Evolutionary conservation across 2,329 filamentous ascomycete species (phyloP), one percentile per base, ranked within the genome.

Genomic region (Fusarium circinatum): DNA sequence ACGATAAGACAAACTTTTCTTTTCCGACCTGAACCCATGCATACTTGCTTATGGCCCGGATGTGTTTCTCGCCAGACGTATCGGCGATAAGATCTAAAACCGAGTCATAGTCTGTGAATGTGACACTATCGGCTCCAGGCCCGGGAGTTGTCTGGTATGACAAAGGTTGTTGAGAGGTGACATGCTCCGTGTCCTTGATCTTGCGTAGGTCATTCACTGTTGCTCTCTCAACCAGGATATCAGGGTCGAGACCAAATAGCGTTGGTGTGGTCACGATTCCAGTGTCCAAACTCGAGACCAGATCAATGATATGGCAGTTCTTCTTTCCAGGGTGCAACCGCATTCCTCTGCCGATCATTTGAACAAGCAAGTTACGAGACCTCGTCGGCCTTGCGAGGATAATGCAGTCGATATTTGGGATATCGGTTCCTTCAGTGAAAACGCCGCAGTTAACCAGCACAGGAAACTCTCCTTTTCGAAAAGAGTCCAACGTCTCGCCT

Each of bases 291-390:
- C 91, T 94, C 0, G 95, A 93, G 1, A 98, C 96, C 90, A 99
- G 95, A 82, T 99, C 96, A 78, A 99, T 97, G 68, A 99, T 87
- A 80, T 98, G 96, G 76, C 96, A 99, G 79, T 98, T 90, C 44
- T 91, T 85, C 82, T 99, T 99, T 18, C 89, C 93, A 2, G 91
- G 86, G 80, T 94, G 89, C 44, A 98, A 84, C 47, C 96, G 90
- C 90, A 99, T 93, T 9, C 96, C 96, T 77, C 96, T 89, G 2
- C 96, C 96, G 70, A 99, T 98, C 96, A 99, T 99, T 82, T 99
- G 96, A 2, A 98, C 91, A 3, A 99, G 89, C 6, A 99, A 85
- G 76, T 98, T 98, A n/a, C 93, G 91, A 22, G 96, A 98, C 75
- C 92, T 91, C 3, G 96, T 99, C 1, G 96, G 96, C 30, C 96